These are phyloP conservation scores for Cryphonectria japonica DNA, from an alignment of 2,329 filamentous ascomycete genomes.

Conservation along the genomic window DNA sequence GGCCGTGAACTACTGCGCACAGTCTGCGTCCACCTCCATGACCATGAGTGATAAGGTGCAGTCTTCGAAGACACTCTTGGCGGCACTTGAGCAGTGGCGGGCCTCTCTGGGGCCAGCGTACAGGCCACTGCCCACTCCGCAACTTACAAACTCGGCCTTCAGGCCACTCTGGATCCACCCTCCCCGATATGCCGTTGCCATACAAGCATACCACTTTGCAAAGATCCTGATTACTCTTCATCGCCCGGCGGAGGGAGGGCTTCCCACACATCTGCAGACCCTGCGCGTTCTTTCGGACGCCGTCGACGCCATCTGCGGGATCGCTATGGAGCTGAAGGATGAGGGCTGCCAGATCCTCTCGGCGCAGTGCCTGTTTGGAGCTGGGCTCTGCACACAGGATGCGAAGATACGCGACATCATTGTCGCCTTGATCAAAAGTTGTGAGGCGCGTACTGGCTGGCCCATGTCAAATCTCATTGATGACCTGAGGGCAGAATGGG, in stretches of 20 bases:
- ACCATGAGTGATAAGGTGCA: conserved; percentile 25
- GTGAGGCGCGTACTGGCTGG: conserved; percentile 46
- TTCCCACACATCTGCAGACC: conserved; percentile 46
- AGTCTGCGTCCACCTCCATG: conserved; percentile 19
- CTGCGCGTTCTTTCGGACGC: conserved; percentile 50
- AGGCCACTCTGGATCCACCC: conserved; percentile 57
- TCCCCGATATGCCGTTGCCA: conserved; percentile 47
- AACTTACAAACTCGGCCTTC: conserved; percentile 40
- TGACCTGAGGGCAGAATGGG: conserved; percentile 39
- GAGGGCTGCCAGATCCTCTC: conserved; percentile 48
- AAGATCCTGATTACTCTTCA: conserved; percentile 57
- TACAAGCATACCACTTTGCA: conserved; percentile 58
- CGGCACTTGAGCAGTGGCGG: conserved; percentile 37
- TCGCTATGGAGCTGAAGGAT: conserved; percentile 49
- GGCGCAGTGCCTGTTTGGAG: conserved; percentile 48
- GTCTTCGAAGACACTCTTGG: conserved; percentile 31
- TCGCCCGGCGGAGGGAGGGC: conserved; percentile 54
- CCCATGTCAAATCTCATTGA: conserved; percentile 39
- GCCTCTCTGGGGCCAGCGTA: conserved; percentile 43
- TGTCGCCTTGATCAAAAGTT: conserved; percentile 42
- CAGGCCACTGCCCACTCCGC: conserved; percentile 42
- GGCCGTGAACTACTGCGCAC: conserved; percentile 51
- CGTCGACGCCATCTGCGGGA: conserved; percentile 53
- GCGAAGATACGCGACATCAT: conserved; percentile 41
- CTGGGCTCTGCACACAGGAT: conserved; percentile 47